Base-by-base conservation (phyloP, 1,284 basidiomycete species). In the Heterobasidion parviporum region DNA sequence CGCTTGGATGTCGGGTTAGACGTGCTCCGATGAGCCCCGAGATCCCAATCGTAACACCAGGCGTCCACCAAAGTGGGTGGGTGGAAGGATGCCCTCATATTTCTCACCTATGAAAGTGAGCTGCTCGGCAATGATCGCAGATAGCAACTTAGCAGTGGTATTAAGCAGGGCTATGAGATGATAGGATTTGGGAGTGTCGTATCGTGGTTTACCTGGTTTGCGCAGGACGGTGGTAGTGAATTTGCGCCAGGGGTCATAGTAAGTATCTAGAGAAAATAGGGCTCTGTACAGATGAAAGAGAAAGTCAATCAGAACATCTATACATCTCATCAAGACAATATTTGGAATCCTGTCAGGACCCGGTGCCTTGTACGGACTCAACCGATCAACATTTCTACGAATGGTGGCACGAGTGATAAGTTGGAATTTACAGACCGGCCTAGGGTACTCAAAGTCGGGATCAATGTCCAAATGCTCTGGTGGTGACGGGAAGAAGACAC, bases 161-260 rank as follows among this genome's bases (percentile, higher is more conserved):
- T 70, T 64, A 0, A 72, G 62, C 1, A 79, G 70, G 0, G 70
- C 69, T 0, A 78, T 74, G 0, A 75, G 76, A 0, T 72, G 60
- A 56, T 71, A 76, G 0, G 75, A 62, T 16, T 68, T 69, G 0
- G 73, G 59, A 0, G 63, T 48, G 0, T 61, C 57, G 61, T 79
- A 78, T 58, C 69, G 65, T 0, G 65, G 32, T 33, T 69, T 69
- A 0, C 70, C 70, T 3, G 71, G 73, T 57, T 80, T 79, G 12
- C 65, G 56, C 0, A 78, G 57, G 0, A 75, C 71, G 0, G 72
- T 61, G 1, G 72, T 75, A 9, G 58, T 59, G 2, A 65, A 69
- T 0, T 58, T 34, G 18, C 64, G 62, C 74, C 73, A 77, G 3
- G 46, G 41, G 0, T 59, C 58, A 0, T 67, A 68, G 63, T 72